Conservation (phyloP, 2,329 filamentous ascomycete species). For the Cercospora citrullina region DNA sequence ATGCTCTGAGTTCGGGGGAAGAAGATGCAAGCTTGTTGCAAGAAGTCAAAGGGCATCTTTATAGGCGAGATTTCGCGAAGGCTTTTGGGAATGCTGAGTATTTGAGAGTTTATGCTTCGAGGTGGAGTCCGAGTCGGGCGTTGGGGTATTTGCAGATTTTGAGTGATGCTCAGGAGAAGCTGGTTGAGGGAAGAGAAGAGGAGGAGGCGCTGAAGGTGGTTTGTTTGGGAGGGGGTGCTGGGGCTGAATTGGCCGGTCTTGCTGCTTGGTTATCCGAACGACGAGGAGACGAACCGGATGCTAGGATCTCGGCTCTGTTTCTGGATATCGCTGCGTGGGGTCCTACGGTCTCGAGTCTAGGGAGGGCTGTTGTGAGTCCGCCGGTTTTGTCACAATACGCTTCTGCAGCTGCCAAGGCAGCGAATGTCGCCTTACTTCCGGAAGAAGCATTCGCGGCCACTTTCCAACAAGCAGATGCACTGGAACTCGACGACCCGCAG, state of each 20-base stretch:
- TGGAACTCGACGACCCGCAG: slow-evolving; percentile 46
- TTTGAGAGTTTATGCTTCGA: slow-evolving; percentile 78
- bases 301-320: slow-evolving; percentile 53
- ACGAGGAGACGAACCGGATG: background rate
- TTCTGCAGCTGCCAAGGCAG: slow-evolving; percentile 46
- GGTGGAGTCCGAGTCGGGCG: slow-evolving; percentile 87
- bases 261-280: slow-evolving; percentile 50
- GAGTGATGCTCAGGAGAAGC: slow-evolving; percentile 37
- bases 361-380: slow-evolving; percentile 55
- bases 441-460: slow-evolving; percentile 38
- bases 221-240: slow-evolving; percentile 65
- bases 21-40: slow-evolving; percentile 59
- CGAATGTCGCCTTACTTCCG: slow-evolving; percentile 43
- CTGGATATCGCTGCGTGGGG: slow-evolving; percentile 83
- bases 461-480: slow-evolving; percentile 55
- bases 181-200: background rate
- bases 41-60: slow-evolving; percentile 81
- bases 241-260: slow-evolving; percentile 66
- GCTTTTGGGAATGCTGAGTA: slow-evolving; percentile 74
- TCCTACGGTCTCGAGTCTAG: slow-evolving; percentile 60
- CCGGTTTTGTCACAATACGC: slow-evolving; percentile 51
- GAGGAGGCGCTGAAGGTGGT: slow-evolving; percentile 43
- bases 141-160: slow-evolving; percentile 74
- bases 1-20: slow-evolving; percentile 49
- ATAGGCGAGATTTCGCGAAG: slow-evolving; percentile 75